These are phyloP conservation scores for Elongisporangium prolatum DNA, from an alignment of 352 stramenopile genomes.

Conservation along the genomic window DNA sequence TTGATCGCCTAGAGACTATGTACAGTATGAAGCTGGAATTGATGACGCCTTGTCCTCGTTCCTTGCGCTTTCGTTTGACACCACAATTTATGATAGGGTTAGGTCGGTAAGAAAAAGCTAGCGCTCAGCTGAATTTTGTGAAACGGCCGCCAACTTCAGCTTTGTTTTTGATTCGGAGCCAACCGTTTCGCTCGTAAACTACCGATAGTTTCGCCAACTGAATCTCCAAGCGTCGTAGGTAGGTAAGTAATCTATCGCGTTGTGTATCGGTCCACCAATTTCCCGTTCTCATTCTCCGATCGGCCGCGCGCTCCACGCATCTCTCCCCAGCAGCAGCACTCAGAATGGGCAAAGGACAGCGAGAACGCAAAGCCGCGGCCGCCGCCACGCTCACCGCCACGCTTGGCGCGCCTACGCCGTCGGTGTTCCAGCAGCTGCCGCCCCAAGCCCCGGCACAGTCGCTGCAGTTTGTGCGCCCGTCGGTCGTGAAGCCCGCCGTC, in stretches of 20 bases:
- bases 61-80: neutral
- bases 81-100: neutral
- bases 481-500: slow-evolving; percentile 12
- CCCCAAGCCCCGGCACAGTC: slow-evolving; percentile 6
- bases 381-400: slow-evolving; percentile 34
- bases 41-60: too few relatives aligned
- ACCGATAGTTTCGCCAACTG: neutral
- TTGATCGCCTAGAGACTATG: too few relatives aligned
- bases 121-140: neutral
- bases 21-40: too few relatives aligned
- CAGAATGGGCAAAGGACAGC: slow-evolving; percentile 69
- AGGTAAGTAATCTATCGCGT: neutral
- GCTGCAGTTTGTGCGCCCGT: slow-evolving; percentile 19
- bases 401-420: slow-evolving; percentile 29
- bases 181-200: neutral
- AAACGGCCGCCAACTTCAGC: neutral
- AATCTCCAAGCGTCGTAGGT: neutral
- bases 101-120: neutral
- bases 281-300: slow-evolving; percentile 1
- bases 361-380: slow-evolving; percentile 47
- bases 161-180: neutral
- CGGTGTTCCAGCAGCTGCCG: slow-evolving; percentile 19
- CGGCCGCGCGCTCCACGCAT: neutral
- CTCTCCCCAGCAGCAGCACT: slow-evolving; percentile 1
- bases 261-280: slow-evolving; percentile 1